phyloP scores from a whole-genome alignment of 352 stramenopile species.

The Phytophthora nicotianae region DNA sequence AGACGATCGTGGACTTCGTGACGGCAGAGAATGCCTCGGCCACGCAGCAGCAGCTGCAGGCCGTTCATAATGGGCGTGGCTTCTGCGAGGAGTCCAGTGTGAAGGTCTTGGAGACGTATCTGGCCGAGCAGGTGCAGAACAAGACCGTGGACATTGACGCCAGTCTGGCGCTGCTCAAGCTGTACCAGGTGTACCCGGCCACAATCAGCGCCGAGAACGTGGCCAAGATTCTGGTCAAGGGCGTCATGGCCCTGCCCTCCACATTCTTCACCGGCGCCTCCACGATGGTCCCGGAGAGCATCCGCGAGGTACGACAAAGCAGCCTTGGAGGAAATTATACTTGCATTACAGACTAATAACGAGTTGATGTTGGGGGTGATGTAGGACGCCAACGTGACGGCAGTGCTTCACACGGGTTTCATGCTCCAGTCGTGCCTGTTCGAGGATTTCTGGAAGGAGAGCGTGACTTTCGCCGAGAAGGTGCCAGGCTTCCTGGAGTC shows the following conservation, averaged over 20 bases:
- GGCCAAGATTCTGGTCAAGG: constrained; percentile 74
- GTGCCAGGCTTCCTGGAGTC: constrained; percentile 73
- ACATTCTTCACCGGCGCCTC: constrained; percentile 80
- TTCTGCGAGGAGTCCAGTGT: constrained; percentile 61
- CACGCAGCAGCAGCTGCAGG: constrained; percentile 67
- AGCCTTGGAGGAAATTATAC: not conserved
- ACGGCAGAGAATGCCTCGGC: constrained; percentile 39
- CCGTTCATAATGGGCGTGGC: constrained; percentile 45
- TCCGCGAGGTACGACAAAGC: constrained; percentile 59
- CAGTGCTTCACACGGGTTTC: constrained; percentile 61
- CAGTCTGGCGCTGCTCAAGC: constrained; percentile 80
- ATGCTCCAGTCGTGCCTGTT: constrained; percentile 84
- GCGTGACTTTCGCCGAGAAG: constrained; percentile 62
- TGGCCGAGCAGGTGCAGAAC: constrained; percentile 75
- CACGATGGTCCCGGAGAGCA: constrained; percentile 69
- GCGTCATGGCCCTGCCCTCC: constrained; percentile 66
- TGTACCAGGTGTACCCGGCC: constrained; percentile 79
- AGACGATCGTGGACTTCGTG: constrained; percentile 72
- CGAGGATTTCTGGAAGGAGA: constrained; percentile 82
- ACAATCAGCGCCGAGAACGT: constrained; percentile 63
- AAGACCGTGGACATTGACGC: constrained; percentile 73
- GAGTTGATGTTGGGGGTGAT: constrained; percentile 1
- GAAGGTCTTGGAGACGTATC: constrained; percentile 65
- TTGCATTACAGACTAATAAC: constrained; percentile 9
- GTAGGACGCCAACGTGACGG: constrained; percentile 64